Evolutionary conservation across 1,284 basidiomycete species (phyloP), one percentile per base, ranked within the genome.

Genomic region (Cutaneotrichosporon daszewskae): DNA sequence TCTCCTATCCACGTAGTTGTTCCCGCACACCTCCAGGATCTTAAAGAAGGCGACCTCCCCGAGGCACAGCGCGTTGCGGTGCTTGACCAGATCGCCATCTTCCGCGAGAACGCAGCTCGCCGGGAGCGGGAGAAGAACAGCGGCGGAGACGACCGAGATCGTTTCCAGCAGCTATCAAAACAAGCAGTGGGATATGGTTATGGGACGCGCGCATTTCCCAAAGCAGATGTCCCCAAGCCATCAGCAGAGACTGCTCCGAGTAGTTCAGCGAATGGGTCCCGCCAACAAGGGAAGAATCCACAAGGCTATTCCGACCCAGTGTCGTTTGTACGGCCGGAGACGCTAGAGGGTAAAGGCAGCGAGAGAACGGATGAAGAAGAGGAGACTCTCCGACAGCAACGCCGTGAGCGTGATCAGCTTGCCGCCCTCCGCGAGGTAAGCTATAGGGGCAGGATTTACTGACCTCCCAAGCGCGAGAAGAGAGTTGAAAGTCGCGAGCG

Each of bases 1-100:
- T 60, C 57, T n/a, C 61, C 61, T 5, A 55, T 66, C 23, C 43
- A 62, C n/a, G 63, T 67, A 60, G 80, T 88, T 51, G 88, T 96
- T 25, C 91, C 92, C 10, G 87, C 88, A 6, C 92, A 96, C 72
- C 77, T 97, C 19, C 88, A 92, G 68, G 91, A 96, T 68, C 76
- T 97, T 26, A 85, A 92, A 62, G 88, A 92, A 72, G 87, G 88
- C 39, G 91, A 96, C 62, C 77, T 97, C 22, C 91, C 91, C n/a
- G 91, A 94, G 71, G 86, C 87, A 1, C 89, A 92, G 68, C 84
- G 91, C 18, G 89, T 86, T 2, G 83, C 87, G 24, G 91, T 97
- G 43, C 84, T 96, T 47, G 87, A 84, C 26, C 91, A 96, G 66
- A 97, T 97, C 50, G 89, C 90, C 1, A 84, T 90, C 58, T 96